These are phyloP conservation scores for Penicillium sp. DNA, from an alignment of 2,329 filamentous ascomycete species.

Conservation along the genomic window DNA sequence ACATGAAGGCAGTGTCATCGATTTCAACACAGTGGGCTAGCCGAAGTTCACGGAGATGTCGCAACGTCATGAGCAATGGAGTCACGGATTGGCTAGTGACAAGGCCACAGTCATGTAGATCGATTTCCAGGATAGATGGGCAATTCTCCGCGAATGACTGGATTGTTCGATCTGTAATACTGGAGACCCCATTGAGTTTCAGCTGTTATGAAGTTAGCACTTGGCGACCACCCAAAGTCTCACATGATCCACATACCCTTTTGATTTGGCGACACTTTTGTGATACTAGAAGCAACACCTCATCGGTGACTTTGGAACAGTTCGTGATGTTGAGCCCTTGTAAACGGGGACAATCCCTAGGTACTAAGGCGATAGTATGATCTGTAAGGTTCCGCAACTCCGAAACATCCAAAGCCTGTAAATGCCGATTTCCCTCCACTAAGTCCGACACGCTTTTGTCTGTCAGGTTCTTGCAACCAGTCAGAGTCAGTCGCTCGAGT, in stretches of 20 bases:
- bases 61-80: slow-evolving; percentile 70
- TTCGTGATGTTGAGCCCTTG: slow-evolving; percentile 91
- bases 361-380: slow-evolving; percentile 70
- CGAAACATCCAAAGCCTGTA: slow-evolving; percentile 88
- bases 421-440: slow-evolving; percentile 70
- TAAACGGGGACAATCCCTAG: slow-evolving; percentile 74
- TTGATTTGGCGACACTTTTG: slow-evolving; percentile 82
- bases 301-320: slow-evolving; percentile 79
- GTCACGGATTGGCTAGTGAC: slow-evolving; percentile 83
- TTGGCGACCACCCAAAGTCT: neutral
- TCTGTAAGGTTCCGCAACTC: slow-evolving; percentile 77
- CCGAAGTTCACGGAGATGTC: slow-evolving; percentile 82
- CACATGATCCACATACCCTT: slow-evolving; percentile 55
- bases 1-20: slow-evolving; percentile 81
- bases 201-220: slow-evolving; percentile 53
- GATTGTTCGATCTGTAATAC: slow-evolving; percentile 77
- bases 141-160: slow-evolving; percentile 83
- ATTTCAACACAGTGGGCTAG: slow-evolving; percentile 81
- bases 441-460: slow-evolving; percentile 78
- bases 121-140: slow-evolving; percentile 91
- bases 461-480: slow-evolving; percentile 79
- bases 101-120: slow-evolving; percentile 77
- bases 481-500: slow-evolving; percentile 87
- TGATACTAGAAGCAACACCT: slow-evolving; percentile 76
- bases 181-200: slow-evolving; percentile 89